phyloP scores from a whole-genome alignment of 805 yeast species.

The Nakazawaea ambrosiae region DNA sequence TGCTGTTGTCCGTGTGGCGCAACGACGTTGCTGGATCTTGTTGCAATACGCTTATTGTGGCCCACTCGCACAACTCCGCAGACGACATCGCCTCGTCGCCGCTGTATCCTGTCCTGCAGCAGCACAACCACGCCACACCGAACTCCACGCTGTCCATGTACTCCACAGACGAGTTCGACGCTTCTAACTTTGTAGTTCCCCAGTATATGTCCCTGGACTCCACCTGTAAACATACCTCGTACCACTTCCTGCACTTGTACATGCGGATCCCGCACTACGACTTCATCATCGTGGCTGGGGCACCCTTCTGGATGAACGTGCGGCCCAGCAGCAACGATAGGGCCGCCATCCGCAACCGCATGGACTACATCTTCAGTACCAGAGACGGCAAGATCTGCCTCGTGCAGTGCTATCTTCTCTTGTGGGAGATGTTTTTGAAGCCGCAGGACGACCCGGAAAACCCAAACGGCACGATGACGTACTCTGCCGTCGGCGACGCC shows the following conservation, averaged over 20 bases:
- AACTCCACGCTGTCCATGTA: conserved; percentile 7
- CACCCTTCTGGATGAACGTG: conserved; percentile 74
- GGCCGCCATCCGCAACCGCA: conserved; percentile 36
- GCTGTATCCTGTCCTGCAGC: background rate
- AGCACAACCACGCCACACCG: conserved; percentile 2
- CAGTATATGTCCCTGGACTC: conserved; percentile 30
- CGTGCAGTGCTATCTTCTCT: conserved; percentile 52
- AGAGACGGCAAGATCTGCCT: conserved; percentile 44
- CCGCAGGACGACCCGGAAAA: conserved; percentile 32
- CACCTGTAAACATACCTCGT: conserved; percentile 58
- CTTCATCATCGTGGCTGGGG: conserved; percentile 72
- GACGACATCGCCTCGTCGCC: background rate
- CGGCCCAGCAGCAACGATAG: conserved; percentile 45
- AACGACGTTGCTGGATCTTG: conserved; percentile 34
- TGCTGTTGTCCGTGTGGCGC: conserved; percentile 68
- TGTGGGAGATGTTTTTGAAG: conserved; percentile 55
- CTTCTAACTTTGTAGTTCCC: conserved; percentile 14
- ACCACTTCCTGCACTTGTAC: conserved; percentile 67
- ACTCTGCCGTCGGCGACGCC: conserved; percentile 26
- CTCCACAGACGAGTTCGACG: conserved; percentile 9
- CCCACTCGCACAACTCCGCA: background rate
- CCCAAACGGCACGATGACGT: conserved; percentile 1
- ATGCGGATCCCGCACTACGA: conserved; percentile 73
- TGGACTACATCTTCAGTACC: conserved; percentile 41
- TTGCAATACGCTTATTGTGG: conserved; percentile 20